These are phyloP conservation scores for Botrytis aclada DNA, from an alignment of 2,329 filamentous ascomycete genomes.

Conservation along the genomic window DNA sequence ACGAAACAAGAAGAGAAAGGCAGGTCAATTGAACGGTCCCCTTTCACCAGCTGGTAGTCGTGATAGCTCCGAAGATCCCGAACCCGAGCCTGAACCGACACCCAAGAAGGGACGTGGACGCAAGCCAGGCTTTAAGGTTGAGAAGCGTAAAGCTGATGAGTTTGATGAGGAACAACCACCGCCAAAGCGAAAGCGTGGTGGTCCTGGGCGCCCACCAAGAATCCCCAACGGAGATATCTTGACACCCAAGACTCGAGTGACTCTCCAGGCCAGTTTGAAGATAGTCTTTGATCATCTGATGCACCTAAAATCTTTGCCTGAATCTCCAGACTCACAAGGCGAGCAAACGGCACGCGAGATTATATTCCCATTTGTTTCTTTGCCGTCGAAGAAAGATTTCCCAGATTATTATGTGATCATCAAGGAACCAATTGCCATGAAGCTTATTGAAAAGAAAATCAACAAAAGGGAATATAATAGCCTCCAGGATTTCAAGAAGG, in stretches of 20 bases:
- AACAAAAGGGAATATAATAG: slow-evolving; percentile 91
- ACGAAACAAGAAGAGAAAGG: slow-evolving; percentile 67
- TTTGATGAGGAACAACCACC: slow-evolving; percentile 74
- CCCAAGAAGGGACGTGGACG: slow-evolving; percentile 80
- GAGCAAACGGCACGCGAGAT: slow-evolving; percentile 69
- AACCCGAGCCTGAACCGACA: slow-evolving; percentile 50
- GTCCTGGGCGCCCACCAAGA: slow-evolving; percentile 64
- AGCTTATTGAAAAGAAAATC: slow-evolving; percentile 90
- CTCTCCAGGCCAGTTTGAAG: slow-evolving; percentile 77
- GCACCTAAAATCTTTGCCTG: slow-evolving; percentile 44
- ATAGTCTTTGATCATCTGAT: slow-evolving; percentile 77
- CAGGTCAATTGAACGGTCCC: slow-evolving; percentile 34
- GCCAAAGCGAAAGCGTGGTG: slow-evolving; percentile 73
- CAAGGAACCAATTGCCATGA: slow-evolving; percentile 90
- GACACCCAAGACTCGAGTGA: slow-evolving; percentile 64
- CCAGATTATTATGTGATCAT: slow-evolving; percentile 96
- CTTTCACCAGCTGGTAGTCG: slow-evolving; percentile 70
- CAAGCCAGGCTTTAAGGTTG: slow-evolving; percentile 61
- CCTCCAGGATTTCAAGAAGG: slow-evolving; percentile 74
- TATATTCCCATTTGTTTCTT: slow-evolving; percentile 89
- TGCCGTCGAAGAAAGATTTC: slow-evolving; percentile 85
- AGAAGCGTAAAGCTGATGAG: slow-evolving; percentile 80
- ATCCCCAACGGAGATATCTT: slow-evolving; percentile 54
- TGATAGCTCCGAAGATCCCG: slow-evolving; percentile 76
- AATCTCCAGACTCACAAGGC: slow-evolving; percentile 38